Evolutionary conservation across 129 eudicot species (phyloP).

Genomic region (Helianthus tuberosus): DNA sequence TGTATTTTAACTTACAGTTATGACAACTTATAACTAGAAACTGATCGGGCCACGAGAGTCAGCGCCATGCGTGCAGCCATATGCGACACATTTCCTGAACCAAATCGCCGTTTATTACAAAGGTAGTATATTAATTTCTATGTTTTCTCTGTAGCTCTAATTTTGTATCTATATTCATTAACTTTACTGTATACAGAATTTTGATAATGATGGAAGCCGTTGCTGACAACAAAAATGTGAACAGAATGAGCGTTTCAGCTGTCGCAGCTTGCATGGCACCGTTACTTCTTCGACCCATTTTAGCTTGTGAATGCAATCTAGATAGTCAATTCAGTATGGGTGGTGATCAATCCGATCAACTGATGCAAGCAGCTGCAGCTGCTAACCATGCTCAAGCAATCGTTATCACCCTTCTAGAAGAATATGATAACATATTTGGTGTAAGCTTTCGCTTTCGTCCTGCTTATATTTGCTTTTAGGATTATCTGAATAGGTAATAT

Average conservation of each 20-base stretch:
- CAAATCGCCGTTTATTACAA: slow-evolving; percentile 89
- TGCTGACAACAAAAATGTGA: slow-evolving; percentile 63
- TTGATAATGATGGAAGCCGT: slow-evolving; percentile 87
- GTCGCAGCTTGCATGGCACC: slow-evolving; percentile 99
- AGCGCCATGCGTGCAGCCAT: slow-evolving; percentile 84
- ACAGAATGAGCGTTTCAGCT: slow-evolving; percentile 91
- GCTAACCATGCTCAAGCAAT: slow-evolving; percentile 99
- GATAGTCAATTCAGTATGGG: slow-evolving; percentile 66
- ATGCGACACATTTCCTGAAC: slow-evolving; percentile 96
- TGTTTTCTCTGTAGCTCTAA: slow-evolving; percentile 3
- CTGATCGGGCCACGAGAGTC: slow-evolving; percentile 78
- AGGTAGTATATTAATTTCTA: slow-evolving; percentile 51
- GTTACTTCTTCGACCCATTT: slow-evolving; percentile 92
- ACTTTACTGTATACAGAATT: slow-evolving; percentile 52
- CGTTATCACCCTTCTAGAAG: slow-evolving; percentile 79
- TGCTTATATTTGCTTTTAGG: slow-evolving; percentile 4
- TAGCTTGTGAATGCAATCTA: slow-evolving; percentile 95
- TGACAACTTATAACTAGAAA: slow-evolving; percentile 46
- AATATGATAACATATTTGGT: slow-evolving; percentile 89
- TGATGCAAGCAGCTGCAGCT: slow-evolving; percentile 99
- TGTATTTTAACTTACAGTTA: slow-evolving; percentile 11
- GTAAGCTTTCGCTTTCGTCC: slow-evolving; percentile 40
- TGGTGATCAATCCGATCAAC: slow-evolving; percentile 89
- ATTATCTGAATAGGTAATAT: slow-evolving; percentile 11
- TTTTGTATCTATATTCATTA: slow-evolving; percentile 10